These are phyloP conservation scores for Agarophyton chilense DNA, from an alignment of 23 red algal species.

Conservation along the genomic window DNA sequence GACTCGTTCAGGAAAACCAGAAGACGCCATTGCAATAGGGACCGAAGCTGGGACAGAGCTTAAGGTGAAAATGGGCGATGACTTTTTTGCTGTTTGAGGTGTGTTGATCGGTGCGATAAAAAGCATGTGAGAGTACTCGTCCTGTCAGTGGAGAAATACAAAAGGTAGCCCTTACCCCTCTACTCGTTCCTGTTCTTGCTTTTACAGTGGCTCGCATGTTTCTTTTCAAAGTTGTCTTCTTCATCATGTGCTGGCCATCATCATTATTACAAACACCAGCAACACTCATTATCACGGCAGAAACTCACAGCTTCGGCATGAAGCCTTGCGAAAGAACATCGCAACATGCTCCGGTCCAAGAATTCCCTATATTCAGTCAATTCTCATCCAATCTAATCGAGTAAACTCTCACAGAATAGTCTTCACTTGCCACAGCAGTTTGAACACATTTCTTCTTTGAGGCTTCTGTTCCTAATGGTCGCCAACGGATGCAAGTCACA, in stretches of 20 bases:
- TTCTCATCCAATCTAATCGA: conserved; percentile 1
- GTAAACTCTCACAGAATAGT: conserved; percentile 57
- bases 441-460: neutral
- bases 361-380: neutral
- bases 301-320: neutral
- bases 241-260: neutral
- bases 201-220: neutral
- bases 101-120: neutral
- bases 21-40: conserved; percentile 71
- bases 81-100: conserved; percentile 68
- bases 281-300: neutral
- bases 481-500: conserved; percentile 47
- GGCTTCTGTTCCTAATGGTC: conserved; percentile 5
- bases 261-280: neutral
- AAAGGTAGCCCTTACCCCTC: too few relatives aligned
- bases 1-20: conserved; percentile 41
- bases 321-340: neutral
- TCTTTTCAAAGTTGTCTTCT: neutral
- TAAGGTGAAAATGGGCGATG: conserved; percentile 81
- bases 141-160: neutral
- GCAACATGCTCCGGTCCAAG: neutral
- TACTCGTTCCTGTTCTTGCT: neutral
- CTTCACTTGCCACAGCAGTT: conserved; percentile 53
- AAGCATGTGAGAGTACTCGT: neutral
- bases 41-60: conserved; percentile 90